Conservation (phyloP, 768 basidiomycete species). For the Lentinula aciculospora region DNA sequence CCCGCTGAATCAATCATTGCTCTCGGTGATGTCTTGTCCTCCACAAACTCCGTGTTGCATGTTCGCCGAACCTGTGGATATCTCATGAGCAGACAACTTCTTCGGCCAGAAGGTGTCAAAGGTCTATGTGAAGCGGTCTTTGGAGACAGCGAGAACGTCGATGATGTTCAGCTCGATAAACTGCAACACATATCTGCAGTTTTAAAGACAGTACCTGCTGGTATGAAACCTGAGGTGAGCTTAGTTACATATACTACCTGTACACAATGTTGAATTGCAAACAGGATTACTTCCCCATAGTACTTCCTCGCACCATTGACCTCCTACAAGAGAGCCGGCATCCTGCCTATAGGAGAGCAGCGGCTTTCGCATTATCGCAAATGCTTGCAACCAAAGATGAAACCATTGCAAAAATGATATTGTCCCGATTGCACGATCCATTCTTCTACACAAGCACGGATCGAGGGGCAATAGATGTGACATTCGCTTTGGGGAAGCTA, state of each 20-base stretch:
- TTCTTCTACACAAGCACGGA: slow-evolving; percentile 24
- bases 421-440: slow-evolving; percentile 47
- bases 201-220: slow-evolving; percentile 56
- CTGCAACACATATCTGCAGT: slow-evolving; percentile 67
- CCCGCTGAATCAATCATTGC: slow-evolving; percentile 62
- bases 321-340: slow-evolving; percentile 39
- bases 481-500: slow-evolving; percentile 40
- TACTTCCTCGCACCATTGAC: slow-evolving; percentile 51
- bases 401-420: slow-evolving; percentile 24
- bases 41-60: slow-evolving; percentile 37
- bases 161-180: slow-evolving; percentile 58
- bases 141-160: slow-evolving; percentile 49
- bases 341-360: slow-evolving; percentile 48
- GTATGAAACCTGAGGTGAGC: slow-evolving; percentile 50
- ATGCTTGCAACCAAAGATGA: slow-evolving; percentile 42
- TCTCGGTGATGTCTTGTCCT: slow-evolving; percentile 55
- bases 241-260: not conserved
- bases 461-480: not conserved
- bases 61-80: slow-evolving; percentile 53
- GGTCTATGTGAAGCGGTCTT: slow-evolving; percentile 69
- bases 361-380: slow-evolving; percentile 64
- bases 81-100: slow-evolving; percentile 66
- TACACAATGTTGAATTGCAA: not conserved
- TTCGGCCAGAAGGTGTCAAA: slow-evolving; percentile 64
- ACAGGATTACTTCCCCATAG: slow-evolving; percentile 57